These are phyloP conservation scores for Tricholomella constricta DNA, from an alignment of 768 basidiomycete species.

Conservation along the genomic window DNA sequence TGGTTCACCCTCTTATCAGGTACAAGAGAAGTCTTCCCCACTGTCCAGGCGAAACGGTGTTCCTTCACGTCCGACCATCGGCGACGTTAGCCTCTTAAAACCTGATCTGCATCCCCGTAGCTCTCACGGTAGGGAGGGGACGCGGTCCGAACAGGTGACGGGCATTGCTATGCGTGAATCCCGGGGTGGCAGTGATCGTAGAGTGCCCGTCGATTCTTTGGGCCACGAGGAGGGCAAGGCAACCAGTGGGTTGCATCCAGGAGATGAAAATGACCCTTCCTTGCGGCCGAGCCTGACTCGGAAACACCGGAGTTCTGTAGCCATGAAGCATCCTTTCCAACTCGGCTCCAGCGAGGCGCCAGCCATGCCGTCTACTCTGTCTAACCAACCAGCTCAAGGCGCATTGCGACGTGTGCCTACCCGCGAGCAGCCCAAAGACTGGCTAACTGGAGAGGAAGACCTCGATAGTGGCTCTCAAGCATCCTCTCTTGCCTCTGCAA, in stretches of 20 bases:
- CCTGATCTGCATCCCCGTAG: slow-evolving; percentile 22
- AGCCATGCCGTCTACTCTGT: not conserved
- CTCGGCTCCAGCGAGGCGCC: slow-evolving; percentile 4
- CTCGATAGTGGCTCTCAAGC: slow-evolving; percentile 24
- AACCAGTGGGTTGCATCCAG: not conserved
- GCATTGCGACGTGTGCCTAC: not conserved
- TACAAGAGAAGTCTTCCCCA: slow-evolving; percentile 12
- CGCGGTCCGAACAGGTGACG: slow-evolving; percentile 59
- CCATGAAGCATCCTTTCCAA: slow-evolving; percentile 40
- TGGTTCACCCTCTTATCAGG: slow-evolving; percentile 6
- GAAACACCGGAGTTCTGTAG: slow-evolving; percentile 49
- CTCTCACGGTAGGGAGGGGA: slow-evolving; percentile 35
- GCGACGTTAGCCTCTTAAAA: slow-evolving; percentile 20
- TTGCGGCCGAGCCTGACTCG: slow-evolving; percentile 48
- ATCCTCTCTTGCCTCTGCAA: slow-evolving; percentile 17
- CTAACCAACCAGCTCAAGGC: not conserved
- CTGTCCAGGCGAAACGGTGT: slow-evolving; percentile 11
- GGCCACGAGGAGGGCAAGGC: slow-evolving; percentile 1
- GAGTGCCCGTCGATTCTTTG: not conserved
- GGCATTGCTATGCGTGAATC: slow-evolving; percentile 52
- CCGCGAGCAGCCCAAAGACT: slow-evolving; percentile 44
- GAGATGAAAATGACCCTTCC: not conserved
- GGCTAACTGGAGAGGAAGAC: slow-evolving; percentile 74
- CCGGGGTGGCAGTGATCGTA: slow-evolving; percentile 11
- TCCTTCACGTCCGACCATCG: not conserved